Percentiles rank a stretch among this genome's conserved stretches.
phyloP scores from a whole-genome alignment of 2,329 filamentous ascomycete species.

The Hymenoscyphus fraxineus region DNA sequence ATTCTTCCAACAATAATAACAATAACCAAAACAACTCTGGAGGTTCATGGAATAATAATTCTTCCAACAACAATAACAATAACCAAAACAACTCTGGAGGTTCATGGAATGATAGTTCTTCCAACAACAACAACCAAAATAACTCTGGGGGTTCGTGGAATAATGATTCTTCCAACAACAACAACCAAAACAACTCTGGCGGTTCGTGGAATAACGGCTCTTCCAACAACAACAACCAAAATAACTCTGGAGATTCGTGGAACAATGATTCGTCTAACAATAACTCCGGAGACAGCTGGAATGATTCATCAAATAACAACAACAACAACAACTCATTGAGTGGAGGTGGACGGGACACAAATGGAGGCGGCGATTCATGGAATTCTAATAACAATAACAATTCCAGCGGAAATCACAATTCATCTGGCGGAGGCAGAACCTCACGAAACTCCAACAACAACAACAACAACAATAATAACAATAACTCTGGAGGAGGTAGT shows the following conservation, averaged over 20 bases:
- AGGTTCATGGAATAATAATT: slow-evolving; percentile 7
- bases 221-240: neutral
- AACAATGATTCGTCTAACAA: slow-evolving; percentile 5
- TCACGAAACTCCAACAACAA: slow-evolving; percentile 9
- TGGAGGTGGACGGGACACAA: neutral
- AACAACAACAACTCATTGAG: neutral
- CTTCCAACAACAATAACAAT: slow-evolving; percentile 8
- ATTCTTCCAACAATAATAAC: neutral
- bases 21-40: slow-evolving; percentile 2
- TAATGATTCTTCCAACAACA: neutral
- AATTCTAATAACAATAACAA: slow-evolving; percentile 4
- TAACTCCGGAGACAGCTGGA: neutral
- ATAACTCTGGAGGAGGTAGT: neutral
- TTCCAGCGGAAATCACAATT: neutral
- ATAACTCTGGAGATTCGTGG: slow-evolving; percentile 2
- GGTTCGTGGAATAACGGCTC: slow-evolving; percentile 6
- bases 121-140: neutral
- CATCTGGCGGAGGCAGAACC: neutral
- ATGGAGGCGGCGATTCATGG: slow-evolving; percentile 2
- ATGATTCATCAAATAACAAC: slow-evolving; percentile 1
- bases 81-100: neutral
- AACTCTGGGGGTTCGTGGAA: neutral
- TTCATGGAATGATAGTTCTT: too few species aligned
- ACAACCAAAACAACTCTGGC: neutral
- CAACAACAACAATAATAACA: neutral